These are phyloP conservation scores for Akanthomyces uredinophilus DNA, from an alignment of 2,329 filamentous ascomycete species.

Conservation along the genomic window DNA sequence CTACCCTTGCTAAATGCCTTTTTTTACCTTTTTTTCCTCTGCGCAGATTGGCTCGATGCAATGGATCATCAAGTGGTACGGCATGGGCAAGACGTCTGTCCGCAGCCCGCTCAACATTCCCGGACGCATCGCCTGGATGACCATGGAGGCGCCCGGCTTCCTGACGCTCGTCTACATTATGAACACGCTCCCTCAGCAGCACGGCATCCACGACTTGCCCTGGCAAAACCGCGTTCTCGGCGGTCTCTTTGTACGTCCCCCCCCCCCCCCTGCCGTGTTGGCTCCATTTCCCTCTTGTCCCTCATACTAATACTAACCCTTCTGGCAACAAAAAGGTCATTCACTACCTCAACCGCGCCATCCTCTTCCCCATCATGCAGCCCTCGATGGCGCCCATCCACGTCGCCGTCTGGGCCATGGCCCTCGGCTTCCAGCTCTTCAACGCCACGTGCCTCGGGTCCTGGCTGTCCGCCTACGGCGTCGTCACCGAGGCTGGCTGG, in stretches of 20 bases:
- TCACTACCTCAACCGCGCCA: conserved; percentile 87
- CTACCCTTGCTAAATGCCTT: background rate
- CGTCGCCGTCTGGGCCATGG: conserved; percentile 58
- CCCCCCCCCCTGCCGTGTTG: conserved; percentile 17
- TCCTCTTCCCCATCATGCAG: conserved; percentile 75
- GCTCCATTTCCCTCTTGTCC: too few relatives aligned
- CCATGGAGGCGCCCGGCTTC: conserved; percentile 81
- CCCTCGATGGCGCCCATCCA: conserved; percentile 93
- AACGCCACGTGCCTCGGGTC: conserved; percentile 75
- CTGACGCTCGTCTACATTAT: conserved; percentile 76
- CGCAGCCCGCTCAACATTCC: conserved; percentile 75
- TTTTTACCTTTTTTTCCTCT: background rate
- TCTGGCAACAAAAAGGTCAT: too few relatives aligned
- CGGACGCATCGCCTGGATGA: conserved; percentile 79
- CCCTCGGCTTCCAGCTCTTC: conserved; percentile 67
- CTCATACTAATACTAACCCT: too few relatives aligned
- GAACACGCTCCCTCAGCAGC: conserved; percentile 55
- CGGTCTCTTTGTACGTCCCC: conserved; percentile 52
- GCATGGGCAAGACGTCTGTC: conserved; percentile 86
- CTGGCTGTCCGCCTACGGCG: conserved; percentile 79
- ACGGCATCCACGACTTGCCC: conserved; percentile 57
- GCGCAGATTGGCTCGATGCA: conserved; percentile 64
- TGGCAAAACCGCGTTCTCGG: conserved; percentile 75
- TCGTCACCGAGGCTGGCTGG: conserved; percentile 53
- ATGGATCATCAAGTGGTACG: conserved; percentile 76